Conservation (phyloP, 768 basidiomycete species). For the Hydnomerulius pinastri region DNA sequence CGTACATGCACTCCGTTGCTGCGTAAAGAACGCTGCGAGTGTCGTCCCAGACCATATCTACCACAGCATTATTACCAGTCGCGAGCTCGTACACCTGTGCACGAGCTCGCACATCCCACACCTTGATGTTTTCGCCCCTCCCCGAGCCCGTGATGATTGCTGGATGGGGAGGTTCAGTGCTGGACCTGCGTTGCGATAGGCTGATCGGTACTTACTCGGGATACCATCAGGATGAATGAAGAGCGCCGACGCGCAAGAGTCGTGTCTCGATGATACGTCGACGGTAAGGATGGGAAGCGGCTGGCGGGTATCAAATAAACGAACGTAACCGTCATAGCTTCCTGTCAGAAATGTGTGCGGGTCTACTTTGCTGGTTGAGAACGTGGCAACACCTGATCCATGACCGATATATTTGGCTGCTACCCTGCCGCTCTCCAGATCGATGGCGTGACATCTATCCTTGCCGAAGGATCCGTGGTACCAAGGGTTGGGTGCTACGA, state of each 20-base stretch:
- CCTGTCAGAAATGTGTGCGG: slow-evolving; percentile 39
- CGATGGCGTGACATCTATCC: slow-evolving; percentile 21
- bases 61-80: slow-evolving; percentile 46
- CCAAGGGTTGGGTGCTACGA: background rate
- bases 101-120: slow-evolving; percentile 45
- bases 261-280: background rate
- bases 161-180: slow-evolving; percentile 2
- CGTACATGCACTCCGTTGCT: slow-evolving; percentile 34
- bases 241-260: background rate
- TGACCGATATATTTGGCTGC: slow-evolving; percentile 38
- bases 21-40: slow-evolving; percentile 34
- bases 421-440: slow-evolving; percentile 37
- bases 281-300: background rate
- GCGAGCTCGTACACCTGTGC: slow-evolving; percentile 42
- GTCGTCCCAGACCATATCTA: slow-evolving; percentile 36
- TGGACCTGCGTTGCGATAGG: background rate
- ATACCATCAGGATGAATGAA: background rate
- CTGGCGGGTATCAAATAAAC: slow-evolving; percentile 41
- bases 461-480: background rate
- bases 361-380: slow-evolving; percentile 38
- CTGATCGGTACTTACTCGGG: background rate
- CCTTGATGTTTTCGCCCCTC: slow-evolving; percentile 34
- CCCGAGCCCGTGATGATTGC: slow-evolving; percentile 34
- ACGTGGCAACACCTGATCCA: slow-evolving; percentile 31
- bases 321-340: slow-evolving; percentile 38